Base-by-base conservation (phyloP, 2,329 filamentous ascomycete genomes). In the Graphilbum sp. region DNA sequence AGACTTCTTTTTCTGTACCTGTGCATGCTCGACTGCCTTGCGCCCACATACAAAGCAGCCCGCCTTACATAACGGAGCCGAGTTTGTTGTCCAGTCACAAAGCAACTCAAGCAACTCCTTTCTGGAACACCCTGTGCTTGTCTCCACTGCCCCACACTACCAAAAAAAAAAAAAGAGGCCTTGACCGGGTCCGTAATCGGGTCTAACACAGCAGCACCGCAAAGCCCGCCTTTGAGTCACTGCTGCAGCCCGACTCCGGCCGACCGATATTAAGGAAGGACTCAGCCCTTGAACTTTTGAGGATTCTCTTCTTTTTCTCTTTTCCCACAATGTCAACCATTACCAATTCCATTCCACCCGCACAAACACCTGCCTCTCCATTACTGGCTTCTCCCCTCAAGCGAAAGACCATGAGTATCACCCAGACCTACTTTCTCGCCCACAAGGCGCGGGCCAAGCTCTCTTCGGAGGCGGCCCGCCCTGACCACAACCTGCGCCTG, bases 371-470 rank as follows among this genome's bases (percentile, higher is more conserved):
- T 19, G 3, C 37, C 27, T 36, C 36, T 21, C 11, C 37, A 16
- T 35, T 43, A 15, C 52, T 57, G 21, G 55, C 59, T 47, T 60
- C 61, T 27, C 50, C 63, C 36, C 59, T 63, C 47, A 62, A 64
- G 58, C 69, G 80, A 65, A 82, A 86, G 62, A 87, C 80, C 64
- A 96, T 96, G 90, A 92, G 82, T 58, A 80, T 96, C 66, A 92
- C 88, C 21, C 86, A 95, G 64, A 96, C 88, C 45, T 98, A 96
- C 79, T 94, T 85, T 67, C 80, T 96, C 52, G 90, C 90, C 57
- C 87, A 94, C 70, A 88, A 87, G 62, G 90, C 90, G 56, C 78
- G 90, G 59, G 80, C 79, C 52, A 98, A 98, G 85, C 86, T 98
- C 55, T 86, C 86, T 48, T 74, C 72, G 47, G 88, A 96, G 66